phyloP scores from a whole-genome alignment of 2,329 filamentous ascomycete species.

The Fusarium stilboides region DNA sequence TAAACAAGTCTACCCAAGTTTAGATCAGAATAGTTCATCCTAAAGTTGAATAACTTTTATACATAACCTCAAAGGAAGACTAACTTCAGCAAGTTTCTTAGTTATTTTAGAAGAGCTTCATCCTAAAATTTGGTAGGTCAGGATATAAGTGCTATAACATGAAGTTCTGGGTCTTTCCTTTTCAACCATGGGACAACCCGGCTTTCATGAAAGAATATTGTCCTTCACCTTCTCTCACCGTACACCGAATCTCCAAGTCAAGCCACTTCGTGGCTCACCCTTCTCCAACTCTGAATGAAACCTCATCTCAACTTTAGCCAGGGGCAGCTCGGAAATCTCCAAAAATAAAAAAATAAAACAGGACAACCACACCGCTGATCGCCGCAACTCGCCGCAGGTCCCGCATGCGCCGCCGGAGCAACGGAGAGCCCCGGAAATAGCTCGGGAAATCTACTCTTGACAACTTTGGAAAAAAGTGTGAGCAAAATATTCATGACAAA shows the following conservation, averaged over 20 bases:
- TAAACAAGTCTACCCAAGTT: too few species aligned
- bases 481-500: constrained; percentile 6
- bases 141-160: too few species aligned
- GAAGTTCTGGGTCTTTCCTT: too few species aligned
- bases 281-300: constrained; percentile 27
- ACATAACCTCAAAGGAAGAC: too few species aligned
- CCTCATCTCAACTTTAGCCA: constrained; percentile 13
- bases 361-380: constrained; percentile 3
- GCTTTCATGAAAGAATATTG: background rate
- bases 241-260: constrained; percentile 7
- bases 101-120: too few species aligned
- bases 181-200: too few species aligned
- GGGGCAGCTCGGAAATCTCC: constrained; percentile 25
- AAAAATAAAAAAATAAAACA: constrained; percentile 6
- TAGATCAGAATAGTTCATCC: too few species aligned
- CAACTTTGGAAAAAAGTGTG: background rate
- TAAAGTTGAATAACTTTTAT: too few species aligned
- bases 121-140: too few species aligned
- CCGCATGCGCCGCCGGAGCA: constrained; percentile 41
- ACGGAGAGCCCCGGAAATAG: constrained; percentile 43
- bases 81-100: too few species aligned
- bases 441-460: constrained; percentile 38
- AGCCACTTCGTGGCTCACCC: constrained; percentile 33
- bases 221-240: background rate
- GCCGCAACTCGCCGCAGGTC: constrained; percentile 37